Evolutionary conservation across 305 asterid genomes (phyloP), one percentile per base, ranked within the genome.

Genomic region (Solanum hybrid): DNA sequence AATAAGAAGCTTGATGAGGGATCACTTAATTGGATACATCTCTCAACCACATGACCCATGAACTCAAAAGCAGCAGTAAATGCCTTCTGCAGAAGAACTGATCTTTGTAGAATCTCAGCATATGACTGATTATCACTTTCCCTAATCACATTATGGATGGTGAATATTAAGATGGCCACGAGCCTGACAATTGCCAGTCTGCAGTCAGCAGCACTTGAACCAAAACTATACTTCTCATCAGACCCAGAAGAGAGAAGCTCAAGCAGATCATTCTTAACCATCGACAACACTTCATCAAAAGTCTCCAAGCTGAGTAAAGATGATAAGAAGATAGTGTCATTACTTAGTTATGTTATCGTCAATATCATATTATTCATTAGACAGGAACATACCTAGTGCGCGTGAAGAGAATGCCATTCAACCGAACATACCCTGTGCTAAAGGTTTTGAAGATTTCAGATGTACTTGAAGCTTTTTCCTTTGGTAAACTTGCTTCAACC

Each of bases 351-450:
- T 85, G 32, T 34, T 56, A 27, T 85, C 13, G 3, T 66, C 88
- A 56, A 60, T 56, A 85, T 26, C 88, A 56, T n/a, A 51, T 51
- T 20, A 84, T 10, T 31, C 10, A 20, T 56, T 85, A 56, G 76
- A 85, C 73, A 64, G 40, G 37, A 90, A 90, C 93, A 89, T 92
- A 97, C 99, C 99, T 97, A 38, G 98, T 97, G 88, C 98, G 96
- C 3, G 98, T 95, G 91, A 97, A 97, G 75, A 97, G 96, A 89
- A 97, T 92, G 79, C 99, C 99, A 90, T 96, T 95, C 75, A 96
- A 90, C 93, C 99, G 93, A 87, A 96, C 95, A 91, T 96, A 97
- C 66, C 95, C 94, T 27, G 94, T 93, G 80, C 93, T 90, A 89
- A 97, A 96, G 38, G 91, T 93, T 91, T 93, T 97, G 88, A 93